phyloP scores from a whole-genome alignment of 2,329 filamentous ascomycete genomes.

The Pseudopyrenochaeta lycopersici region DNA sequence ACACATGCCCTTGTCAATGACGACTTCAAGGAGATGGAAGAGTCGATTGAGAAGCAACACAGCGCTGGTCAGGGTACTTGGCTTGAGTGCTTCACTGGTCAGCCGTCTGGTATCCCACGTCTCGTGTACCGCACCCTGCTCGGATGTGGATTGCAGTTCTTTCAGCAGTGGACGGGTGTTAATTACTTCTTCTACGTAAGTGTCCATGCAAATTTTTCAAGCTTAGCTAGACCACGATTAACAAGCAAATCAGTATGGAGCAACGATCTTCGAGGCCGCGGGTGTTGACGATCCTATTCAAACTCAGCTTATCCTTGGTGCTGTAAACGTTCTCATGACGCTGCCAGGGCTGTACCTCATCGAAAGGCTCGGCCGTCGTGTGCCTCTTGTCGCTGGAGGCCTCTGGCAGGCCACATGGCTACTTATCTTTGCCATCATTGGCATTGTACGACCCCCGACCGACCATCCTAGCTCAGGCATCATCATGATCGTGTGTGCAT shows the following conservation, averaged over 20 bases:
- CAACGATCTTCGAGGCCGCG: conserved; percentile 72
- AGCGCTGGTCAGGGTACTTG: conserved; percentile 40
- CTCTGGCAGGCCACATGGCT: conserved; percentile 74
- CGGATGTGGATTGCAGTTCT: conserved; percentile 39
- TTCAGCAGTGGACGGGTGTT: conserved; percentile 51
- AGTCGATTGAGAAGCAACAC: conserved; percentile 38
- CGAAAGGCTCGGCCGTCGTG: conserved; percentile 73
- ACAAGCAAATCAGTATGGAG: conserved; percentile 64
- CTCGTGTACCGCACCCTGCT: conserved; percentile 46
- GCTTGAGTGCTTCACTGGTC: conserved; percentile 42
- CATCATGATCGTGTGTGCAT: conserved; percentile 76
- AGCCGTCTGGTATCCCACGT: conserved; percentile 51
- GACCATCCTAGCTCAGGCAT: conserved; percentile 62
- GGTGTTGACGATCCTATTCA: conserved; percentile 71
- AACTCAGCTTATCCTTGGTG: conserved; percentile 52
- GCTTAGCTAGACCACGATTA: no score
- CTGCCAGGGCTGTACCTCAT: conserved; percentile 74
- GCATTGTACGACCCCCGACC: conserved; percentile 51
- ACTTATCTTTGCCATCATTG: conserved; percentile 62
- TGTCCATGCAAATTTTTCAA: background rate
- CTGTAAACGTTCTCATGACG: conserved; percentile 74
- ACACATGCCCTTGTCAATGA: conserved; percentile 57
- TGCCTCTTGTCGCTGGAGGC: conserved; percentile 71
- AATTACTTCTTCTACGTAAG: conserved; percentile 62
- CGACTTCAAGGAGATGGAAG: conserved; percentile 58